A percentile compares a stretch with the other conserved stretches of the same genome.
Conservation (phyloP, 805 yeast genomes). For the baker's yeast (Saccharomyces cerevisiae) region DNA sequence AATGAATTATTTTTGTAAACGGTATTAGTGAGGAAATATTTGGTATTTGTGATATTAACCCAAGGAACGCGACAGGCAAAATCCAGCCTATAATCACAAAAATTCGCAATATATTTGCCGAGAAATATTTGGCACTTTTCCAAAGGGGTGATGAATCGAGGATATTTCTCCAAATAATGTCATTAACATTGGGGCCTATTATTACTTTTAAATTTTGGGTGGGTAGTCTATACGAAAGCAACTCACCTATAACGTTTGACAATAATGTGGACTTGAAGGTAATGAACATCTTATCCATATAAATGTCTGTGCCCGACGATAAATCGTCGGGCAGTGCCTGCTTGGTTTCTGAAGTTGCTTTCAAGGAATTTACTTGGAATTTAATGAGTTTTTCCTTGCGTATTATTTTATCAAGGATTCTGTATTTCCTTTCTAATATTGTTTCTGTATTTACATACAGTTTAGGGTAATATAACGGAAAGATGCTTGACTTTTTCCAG, state of each 20-base stretch:
- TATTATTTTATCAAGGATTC: constrained; percentile 15
- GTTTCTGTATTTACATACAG: neutral
- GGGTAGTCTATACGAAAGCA: constrained; percentile 29
- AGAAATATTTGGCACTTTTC: constrained; percentile 32
- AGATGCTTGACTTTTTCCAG: neutral
- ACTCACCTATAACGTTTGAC: constrained; percentile 58
- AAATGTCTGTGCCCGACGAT: neutral
- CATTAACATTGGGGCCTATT: constrained; percentile 54
- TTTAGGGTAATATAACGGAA: neutral
- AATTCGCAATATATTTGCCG: constrained; percentile 41
- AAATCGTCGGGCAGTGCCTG: neutral
- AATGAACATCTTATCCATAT: constrained; percentile 45
- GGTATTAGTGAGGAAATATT: constrained; percentile 49
- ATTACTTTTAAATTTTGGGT: constrained; percentile 38
- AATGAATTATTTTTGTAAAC: constrained; percentile 45
- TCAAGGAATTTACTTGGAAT: neutral
- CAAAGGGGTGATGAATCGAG: constrained; percentile 32
- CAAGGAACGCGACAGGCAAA: constrained; percentile 74
- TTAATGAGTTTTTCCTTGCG: neutral
- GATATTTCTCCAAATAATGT: constrained; percentile 65
- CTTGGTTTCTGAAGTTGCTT: neutral
- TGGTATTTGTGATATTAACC: constrained; percentile 67
- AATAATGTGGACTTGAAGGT: constrained; percentile 49
- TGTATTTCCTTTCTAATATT: constrained; percentile 7
- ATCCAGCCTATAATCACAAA: constrained; percentile 61